Conservation (phyloP, 352 stramenopile species). For the Globisporangium alternatum region DNA sequence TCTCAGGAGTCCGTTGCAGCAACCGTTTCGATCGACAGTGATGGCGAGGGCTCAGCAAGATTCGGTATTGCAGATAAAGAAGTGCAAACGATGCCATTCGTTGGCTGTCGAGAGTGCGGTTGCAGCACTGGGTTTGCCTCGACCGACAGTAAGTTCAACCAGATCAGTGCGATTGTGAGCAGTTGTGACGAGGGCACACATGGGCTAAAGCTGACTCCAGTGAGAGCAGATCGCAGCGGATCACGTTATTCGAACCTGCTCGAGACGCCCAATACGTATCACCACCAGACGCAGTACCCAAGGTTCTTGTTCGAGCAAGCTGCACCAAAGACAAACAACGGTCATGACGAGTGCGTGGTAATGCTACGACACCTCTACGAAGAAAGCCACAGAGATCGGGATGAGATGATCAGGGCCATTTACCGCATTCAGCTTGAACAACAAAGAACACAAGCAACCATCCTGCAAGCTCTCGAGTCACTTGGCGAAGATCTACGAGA, state of each 20-base stretch:
- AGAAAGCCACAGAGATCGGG: neutral
- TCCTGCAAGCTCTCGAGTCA: neutral
- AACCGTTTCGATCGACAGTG: neutral
- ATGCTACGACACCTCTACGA: neutral
- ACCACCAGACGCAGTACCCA: neutral
- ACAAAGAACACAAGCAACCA: neutral
- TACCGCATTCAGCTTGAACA: neutral
- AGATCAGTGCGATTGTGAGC: neutral
- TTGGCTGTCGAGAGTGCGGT: neutral
- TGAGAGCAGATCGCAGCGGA: neutral
- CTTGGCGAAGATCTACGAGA: neutral
- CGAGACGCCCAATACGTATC: neutral
- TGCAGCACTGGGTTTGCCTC: neutral
- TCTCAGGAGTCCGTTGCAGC: neutral
- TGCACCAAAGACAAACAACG: neutral
- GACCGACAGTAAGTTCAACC: neutral
- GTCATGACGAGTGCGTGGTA: neutral
- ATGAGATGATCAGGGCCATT: neutral
- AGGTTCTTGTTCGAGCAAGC: neutral
- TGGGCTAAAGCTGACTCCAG: neutral
- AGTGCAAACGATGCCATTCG: neutral
- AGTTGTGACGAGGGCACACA: neutral
- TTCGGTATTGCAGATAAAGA: neutral
- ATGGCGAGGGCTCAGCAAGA: neutral
- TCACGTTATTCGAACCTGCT: neutral